Percentiles rank a stretch among this genome's conserved stretches.
Evolutionary conservation across 345 rosid species (phyloP).

Genomic region (Citrus mangshanensis): DNA sequence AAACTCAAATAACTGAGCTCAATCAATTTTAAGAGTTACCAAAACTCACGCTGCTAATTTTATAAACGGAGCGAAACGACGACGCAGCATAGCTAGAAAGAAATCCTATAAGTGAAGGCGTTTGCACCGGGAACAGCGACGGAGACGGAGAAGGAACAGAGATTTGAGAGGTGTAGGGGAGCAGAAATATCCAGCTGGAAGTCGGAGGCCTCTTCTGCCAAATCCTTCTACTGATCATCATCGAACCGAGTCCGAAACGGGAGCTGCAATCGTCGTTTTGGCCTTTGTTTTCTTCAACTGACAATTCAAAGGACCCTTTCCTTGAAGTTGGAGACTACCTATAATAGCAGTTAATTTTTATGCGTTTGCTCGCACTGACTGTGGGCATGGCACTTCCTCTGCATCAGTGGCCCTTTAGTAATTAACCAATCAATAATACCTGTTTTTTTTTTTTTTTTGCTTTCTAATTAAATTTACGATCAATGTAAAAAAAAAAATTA

Average conservation of each 20-base stretch:
- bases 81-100: conserved; percentile 12
- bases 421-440: too few species aligned
- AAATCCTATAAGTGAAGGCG: background rate
- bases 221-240: conserved; percentile 32
- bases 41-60: conserved; percentile 30
- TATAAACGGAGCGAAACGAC: conserved; percentile 5
- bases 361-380: background rate
- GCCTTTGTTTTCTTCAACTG: background rate
- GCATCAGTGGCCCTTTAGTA: too few species aligned
- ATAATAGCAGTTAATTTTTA: background rate
- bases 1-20: background rate
- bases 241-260: background rate
- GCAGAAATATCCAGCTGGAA: conserved; percentile 16
- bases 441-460: too few species aligned
- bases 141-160: background rate
- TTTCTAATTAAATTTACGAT: too few species aligned
- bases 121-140: background rate
- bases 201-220: conserved; percentile 24
- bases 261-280: background rate
- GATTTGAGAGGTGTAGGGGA: conserved; percentile 9
- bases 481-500: too few species aligned
- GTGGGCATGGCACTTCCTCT: too few species aligned
- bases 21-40: background rate
- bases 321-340: background rate
- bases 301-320: background rate